Evolutionary conservation across 805 yeast species (phyloP), one percentile per base, ranked within the genome.

Genomic region (Torulaspora indica): DNA sequence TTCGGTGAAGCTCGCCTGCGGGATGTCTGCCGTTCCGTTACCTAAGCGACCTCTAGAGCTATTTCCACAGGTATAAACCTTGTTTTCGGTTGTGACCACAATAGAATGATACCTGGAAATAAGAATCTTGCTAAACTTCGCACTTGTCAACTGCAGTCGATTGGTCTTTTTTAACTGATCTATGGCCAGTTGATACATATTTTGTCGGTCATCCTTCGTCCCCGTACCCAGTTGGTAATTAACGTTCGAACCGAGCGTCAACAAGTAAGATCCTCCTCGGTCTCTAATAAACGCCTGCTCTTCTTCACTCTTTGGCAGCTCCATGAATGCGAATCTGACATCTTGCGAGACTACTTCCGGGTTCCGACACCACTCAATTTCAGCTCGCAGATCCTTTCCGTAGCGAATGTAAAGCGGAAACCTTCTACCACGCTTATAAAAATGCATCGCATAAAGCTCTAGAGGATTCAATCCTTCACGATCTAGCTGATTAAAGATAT

Each of bases 1-100:
- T 22, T 63, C 60, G 18, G 68, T 68, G 56, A 72, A 81, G 2
- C 65, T 58, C 49, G 73, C 76, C 42, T 69, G 71, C 31, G 73
- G 70, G 7, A 61, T 48, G 31, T 67, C 55, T 12, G 56, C 52
- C 2, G 66, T 68, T 1, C 75, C 76, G 48, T 75, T 73, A 0
- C 95, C 95, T 14, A 87, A 63, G 36, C 95, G 69, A 1, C 95
- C 95, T 38, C 83, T 68, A 1, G 82, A 70, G 4, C 84, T 82
- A 31, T 77, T 71, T 0, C 96, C 95, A 44, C 85, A 75, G 0
- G 82, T 67, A 47, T 67, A 78, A 0, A 87, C 52, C 39, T 74
- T 72, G 5, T 77, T 77, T 1, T 47, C 78, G 12, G 72, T 68
- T 0, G 90, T 81, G 5, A 82, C 52, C 0, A 82, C 58, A 1